Base-by-base conservation (phyloP, 2,329 filamentous ascomycete species). In the Epichloe glyceriae region DNA sequence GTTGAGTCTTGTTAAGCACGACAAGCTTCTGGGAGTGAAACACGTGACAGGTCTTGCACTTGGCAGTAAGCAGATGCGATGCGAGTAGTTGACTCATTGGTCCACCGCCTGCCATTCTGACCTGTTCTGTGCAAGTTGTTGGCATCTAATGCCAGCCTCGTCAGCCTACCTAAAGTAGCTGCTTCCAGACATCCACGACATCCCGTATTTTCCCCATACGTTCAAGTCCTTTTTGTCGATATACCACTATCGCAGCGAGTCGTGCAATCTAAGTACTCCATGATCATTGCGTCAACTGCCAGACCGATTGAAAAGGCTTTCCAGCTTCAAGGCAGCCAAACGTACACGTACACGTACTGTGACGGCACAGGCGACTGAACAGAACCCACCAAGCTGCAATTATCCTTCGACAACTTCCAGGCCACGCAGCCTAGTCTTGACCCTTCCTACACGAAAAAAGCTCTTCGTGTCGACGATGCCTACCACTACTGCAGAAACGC, bases 401-500 rank as follows among this genome's bases (percentile, higher is more conserved):
- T 15, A 8, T 33, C n/a, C 14, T 22, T 35, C 33, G 26, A 45
- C 47, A 22, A 10, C 40, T 38, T 37, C 10, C 10, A 26, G 34
- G 19, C 33, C 10, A 20, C 35, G 12, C 41, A 33, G 41, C 5
- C 35, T 15, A 20, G 22, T 19, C 3, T 30, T 17, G 14, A 11
- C 38, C 19, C 8, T 22, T 19, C 6, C 10, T 20, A 8, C 10
- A 43, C 8, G 5, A 17, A 33, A 4, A n/a, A 33, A 39, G 35
- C 22, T 42, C 43, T 33, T 12, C 15, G 4, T 14, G 37, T 35
- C 61, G 70, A 80, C 65, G 68, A 97, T 97, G 91, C 91, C 90
- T 72, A 84, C 91, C 70, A 97, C 91, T 58, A 96, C 91, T 67
- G 88, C 90, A 70, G 91, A 97, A 76, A 94, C 91, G 59, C 83